Conservation (phyloP, 2,329 filamentous ascomycete genomes). For the Peltaster fructicola region DNA sequence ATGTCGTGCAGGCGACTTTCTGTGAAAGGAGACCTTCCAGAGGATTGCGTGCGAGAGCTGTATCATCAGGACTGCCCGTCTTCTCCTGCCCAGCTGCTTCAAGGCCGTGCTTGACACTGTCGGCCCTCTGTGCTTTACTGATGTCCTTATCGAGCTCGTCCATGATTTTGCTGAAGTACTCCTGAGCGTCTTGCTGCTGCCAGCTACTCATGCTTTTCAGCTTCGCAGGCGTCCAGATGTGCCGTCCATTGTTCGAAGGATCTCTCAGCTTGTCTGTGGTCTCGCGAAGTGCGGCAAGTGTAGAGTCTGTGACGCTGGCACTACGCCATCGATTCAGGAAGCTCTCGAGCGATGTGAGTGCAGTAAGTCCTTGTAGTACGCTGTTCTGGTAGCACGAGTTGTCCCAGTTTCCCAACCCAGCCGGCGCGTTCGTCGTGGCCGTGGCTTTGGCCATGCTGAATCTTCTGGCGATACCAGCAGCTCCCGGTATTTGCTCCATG, state of each 20-base stretch:
- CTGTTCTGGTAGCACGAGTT: constrained; percentile 98
- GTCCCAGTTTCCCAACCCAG: constrained; percentile 74
- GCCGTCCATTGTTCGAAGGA: constrained; percentile 50
- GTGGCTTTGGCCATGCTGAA: constrained; percentile 11
- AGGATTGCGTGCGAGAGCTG: constrained; percentile 38
- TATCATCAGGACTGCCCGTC: constrained; percentile 20
- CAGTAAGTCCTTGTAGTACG: constrained; percentile 54
- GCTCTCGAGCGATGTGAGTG: constrained; percentile 48
- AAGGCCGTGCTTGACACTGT: constrained; percentile 10
- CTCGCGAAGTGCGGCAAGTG: constrained; percentile 35
- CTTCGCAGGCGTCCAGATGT: constrained; percentile 63
- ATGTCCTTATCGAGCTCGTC: constrained; percentile 41
- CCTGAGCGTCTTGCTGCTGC: constrained; percentile 94
- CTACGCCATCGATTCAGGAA: constrained; percentile 34
- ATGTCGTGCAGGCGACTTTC: constrained; percentile 69
- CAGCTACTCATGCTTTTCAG: constrained; percentile 88
- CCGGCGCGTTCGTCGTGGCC: constrained; percentile 19
- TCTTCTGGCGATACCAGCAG: constrained; percentile 18
- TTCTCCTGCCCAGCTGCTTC: constrained; percentile 8
- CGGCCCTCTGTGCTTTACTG: constrained; percentile 17
- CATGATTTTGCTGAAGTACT: constrained; percentile 76
- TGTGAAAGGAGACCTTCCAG: constrained; percentile 79
- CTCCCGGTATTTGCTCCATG: constrained; percentile 16
- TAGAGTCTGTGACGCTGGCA: constrained; percentile 6
- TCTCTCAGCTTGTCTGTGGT: constrained; percentile 56